A percentile compares a stretch with the other conserved stretches of the same genome.
Evolutionary conservation across 768 basidiomycete genomes (phyloP).

Genomic region (Leccinum pellstonianum): DNA sequence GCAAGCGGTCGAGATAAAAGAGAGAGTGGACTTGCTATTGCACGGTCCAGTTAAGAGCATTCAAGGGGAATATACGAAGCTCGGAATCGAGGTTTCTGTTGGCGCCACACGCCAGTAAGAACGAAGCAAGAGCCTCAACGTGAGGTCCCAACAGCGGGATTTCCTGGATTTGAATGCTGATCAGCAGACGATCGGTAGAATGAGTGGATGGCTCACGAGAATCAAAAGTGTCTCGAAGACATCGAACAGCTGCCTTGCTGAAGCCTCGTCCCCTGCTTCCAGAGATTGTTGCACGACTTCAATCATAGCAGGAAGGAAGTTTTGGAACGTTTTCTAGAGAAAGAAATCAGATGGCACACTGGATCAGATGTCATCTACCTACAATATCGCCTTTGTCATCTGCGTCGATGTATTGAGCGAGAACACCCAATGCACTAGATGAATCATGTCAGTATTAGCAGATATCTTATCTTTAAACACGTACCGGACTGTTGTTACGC

Average conservation of each 20-base stretch:
- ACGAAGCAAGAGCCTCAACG: constrained; percentile 82
- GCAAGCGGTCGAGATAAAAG: neutral
- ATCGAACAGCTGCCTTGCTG: constrained; percentile 89
- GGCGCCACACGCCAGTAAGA: constrained; percentile 81
- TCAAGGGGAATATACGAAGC: constrained; percentile 86
- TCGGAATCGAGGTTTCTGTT: constrained; percentile 75
- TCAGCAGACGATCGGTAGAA: constrained; percentile 3
- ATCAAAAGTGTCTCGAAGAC: constrained; percentile 95
- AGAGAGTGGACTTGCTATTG: constrained; percentile 66
- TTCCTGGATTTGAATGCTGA: constrained; percentile 53
- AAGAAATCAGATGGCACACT: constrained; percentile 1
- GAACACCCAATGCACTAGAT: constrained; percentile 77
- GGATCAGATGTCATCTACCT: constrained; percentile 30
- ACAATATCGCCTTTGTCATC: constrained; percentile 89
- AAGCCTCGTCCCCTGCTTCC: constrained; percentile 72
- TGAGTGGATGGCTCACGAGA: constrained; percentile 50
- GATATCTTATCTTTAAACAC: constrained; percentile 9
- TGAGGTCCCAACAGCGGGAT: constrained; percentile 89
- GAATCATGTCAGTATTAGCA: constrained; percentile 6
- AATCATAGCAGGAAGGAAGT: constrained; percentile 83
- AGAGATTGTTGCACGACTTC: constrained; percentile 84
- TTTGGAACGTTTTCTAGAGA: constrained; percentile 79
- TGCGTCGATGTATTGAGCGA: constrained; percentile 88
- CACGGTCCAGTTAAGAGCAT: constrained; percentile 94
- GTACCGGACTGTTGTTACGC: constrained; percentile 84